phyloP scores from a whole-genome alignment of 1,284 basidiomycete genomes.

The Schizophyllum amplum region DNA sequence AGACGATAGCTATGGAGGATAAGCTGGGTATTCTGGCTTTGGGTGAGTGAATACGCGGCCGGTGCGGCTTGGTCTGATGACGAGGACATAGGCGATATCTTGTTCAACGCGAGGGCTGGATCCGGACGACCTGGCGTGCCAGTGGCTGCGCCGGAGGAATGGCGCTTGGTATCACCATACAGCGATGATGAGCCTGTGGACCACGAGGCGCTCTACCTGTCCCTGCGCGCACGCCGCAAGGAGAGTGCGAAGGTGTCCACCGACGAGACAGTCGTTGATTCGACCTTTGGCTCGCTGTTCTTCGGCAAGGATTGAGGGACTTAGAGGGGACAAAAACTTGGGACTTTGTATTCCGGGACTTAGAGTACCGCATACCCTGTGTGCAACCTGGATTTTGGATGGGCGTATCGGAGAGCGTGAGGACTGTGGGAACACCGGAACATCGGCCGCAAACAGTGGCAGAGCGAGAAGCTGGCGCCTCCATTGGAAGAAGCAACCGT shows the following conservation, averaged over 20 bases:
- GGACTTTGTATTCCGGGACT: no score
- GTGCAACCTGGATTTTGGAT: no score
- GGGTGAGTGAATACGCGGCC: slow-evolving; percentile 19
- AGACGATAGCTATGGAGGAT: slow-evolving; percentile 37
- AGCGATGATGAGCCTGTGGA: slow-evolving; percentile 31
- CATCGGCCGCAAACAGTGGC: no score
- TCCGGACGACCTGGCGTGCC: no score
- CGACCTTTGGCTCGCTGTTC: slow-evolving; percentile 8
- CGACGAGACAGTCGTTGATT: neutral
- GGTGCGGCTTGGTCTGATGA: neutral
- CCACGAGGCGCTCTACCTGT: slow-evolving; percentile 33
- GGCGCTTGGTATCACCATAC: slow-evolving; percentile 32
- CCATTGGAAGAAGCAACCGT: no score
- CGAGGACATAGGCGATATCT: neutral
- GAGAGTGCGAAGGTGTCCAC: neutral
- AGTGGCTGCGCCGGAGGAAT: slow-evolving; percentile 16
- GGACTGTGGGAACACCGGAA: no score
- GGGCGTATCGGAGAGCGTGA: no score
- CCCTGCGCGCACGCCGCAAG: slow-evolving; percentile 12
- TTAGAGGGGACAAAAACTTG: no score
- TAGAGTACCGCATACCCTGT: no score
- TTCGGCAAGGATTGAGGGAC: slow-evolving; percentile 4
- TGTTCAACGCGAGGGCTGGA: slow-evolving; percentile 3
- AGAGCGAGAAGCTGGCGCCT: no score
- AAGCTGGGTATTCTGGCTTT: slow-evolving; percentile 40